A percentile compares a stretch with the other conserved stretches of the same genome.
These are phyloP conservation scores for Cadophora sp. DNA, from an alignment of 2,329 filamentous ascomycete genomes.

Conservation along the genomic window DNA sequence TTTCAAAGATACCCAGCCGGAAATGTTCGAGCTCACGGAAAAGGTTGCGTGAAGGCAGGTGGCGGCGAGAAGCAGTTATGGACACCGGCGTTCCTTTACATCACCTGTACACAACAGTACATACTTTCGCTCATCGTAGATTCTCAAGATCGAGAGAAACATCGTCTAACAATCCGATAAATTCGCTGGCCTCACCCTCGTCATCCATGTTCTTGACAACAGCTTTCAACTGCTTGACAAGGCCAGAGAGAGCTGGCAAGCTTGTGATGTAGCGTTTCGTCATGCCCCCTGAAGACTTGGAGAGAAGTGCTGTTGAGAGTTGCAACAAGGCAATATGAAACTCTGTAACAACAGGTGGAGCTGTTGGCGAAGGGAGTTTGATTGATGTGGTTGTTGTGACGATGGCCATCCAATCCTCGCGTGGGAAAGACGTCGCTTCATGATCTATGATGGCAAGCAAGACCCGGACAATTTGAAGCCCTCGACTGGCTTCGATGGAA, in stretches of 20 bases:
- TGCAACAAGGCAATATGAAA: conserved; percentile 61
- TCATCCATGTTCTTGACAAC: conserved; percentile 33
- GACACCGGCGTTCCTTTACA: not conserved
- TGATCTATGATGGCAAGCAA: conserved; percentile 59
- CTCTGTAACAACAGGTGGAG: conserved; percentile 46
- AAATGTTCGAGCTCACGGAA: conserved; percentile 31
- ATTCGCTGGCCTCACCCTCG: conserved; percentile 42
- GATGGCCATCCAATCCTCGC: conserved; percentile 63
- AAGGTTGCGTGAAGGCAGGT: conserved; percentile 21
- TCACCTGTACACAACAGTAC: not conserved
- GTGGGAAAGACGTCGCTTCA: conserved; percentile 49
- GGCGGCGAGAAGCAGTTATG: not conserved
- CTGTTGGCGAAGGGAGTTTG: conserved; percentile 25
- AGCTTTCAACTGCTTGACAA: conserved; percentile 51
- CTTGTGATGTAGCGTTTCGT: conserved; percentile 58
- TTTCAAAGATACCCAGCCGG: conserved; percentile 23
- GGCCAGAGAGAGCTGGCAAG: conserved; percentile 55
- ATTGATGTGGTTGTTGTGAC: conserved; percentile 56
- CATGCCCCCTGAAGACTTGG: conserved; percentile 52
- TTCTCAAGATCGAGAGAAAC: not conserved
- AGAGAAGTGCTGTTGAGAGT: conserved; percentile 60
- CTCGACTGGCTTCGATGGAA: conserved; percentile 50
- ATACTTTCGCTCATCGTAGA: not conserved
- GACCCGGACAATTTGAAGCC: conserved; percentile 61
- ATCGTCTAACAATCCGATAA: conserved; percentile 55